Evolutionary conservation across 2,329 filamentous ascomycete species (phyloP).

Genomic region (Parastagonospora nodorum): DNA sequence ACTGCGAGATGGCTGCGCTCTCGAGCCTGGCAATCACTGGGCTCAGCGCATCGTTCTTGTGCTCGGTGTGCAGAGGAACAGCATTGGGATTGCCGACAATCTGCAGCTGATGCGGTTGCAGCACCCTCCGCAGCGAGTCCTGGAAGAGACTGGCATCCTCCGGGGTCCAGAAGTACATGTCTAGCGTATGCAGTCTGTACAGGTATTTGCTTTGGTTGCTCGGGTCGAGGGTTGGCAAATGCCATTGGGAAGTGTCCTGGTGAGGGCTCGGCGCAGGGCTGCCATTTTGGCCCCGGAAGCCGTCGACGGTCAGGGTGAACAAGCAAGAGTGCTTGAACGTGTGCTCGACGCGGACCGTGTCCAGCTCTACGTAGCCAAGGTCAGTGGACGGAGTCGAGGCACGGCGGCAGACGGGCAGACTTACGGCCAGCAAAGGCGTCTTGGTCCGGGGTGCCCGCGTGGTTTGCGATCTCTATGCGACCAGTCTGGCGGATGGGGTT

Average conservation of each 20-base stretch:
- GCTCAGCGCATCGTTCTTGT: constrained; percentile 61
- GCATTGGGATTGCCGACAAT: constrained; percentile 45
- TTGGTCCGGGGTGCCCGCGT: constrained; percentile 74
- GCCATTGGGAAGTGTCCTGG: constrained; percentile 67
- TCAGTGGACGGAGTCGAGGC: constrained; percentile 19
- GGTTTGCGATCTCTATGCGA: constrained; percentile 77
- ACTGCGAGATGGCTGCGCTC: constrained; percentile 68
- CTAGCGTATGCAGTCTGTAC: constrained; percentile 75
- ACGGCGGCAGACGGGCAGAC: constrained; percentile 36
- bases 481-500: constrained; percentile 69
- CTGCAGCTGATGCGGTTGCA: constrained; percentile 62
- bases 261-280: constrained; percentile 47
- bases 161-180: constrained; percentile 80
- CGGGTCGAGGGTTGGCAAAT: constrained; percentile 73
- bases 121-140: constrained; percentile 67
- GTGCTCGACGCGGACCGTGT: constrained; percentile 68
- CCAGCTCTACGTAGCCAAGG: constrained; percentile 60
- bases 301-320: constrained; percentile 69
- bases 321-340: constrained; percentile 76
- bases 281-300: constrained; percentile 35
- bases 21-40: constrained; percentile 76
- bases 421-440: constrained; percentile 79
- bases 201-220: constrained; percentile 78
- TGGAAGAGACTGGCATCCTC: constrained; percentile 73
- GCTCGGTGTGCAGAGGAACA: constrained; percentile 47